phyloP scores from a whole-genome alignment of 805 yeast species.

The Lachancea dasiensis region DNA sequence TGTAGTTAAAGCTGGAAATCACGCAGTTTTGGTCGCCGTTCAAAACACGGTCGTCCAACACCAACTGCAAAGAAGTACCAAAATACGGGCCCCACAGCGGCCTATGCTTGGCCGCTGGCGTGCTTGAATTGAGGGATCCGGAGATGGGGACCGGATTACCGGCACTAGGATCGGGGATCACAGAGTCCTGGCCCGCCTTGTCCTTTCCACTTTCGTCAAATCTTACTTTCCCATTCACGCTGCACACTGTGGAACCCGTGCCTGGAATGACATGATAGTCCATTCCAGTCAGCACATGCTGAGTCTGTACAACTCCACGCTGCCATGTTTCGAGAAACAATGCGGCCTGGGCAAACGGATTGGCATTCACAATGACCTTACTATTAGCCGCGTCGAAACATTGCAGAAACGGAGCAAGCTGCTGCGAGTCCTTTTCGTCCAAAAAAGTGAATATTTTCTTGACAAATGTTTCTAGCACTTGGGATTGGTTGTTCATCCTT shows the following conservation, averaged over 20 bases:
- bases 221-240: slow-evolving; percentile 52
- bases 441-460: slow-evolving; percentile 32
- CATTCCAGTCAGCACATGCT: slow-evolving; percentile 55
- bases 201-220: slow-evolving; percentile 74
- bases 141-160: slow-evolving; percentile 8
- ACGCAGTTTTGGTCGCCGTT: slow-evolving; percentile 31
- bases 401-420: slow-evolving; percentile 25
- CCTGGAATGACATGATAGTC: slow-evolving; percentile 69
- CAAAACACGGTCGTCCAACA: slow-evolving; percentile 45
- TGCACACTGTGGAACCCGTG: slow-evolving; percentile 46
- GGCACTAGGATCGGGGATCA: slow-evolving; percentile 28
- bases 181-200: slow-evolving; percentile 58
- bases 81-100: slow-evolving; percentile 65
- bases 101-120: slow-evolving; percentile 32
- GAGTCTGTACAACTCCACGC: slow-evolving; percentile 37
- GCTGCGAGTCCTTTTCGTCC: slow-evolving; percentile 30
- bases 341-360: slow-evolving; percentile 28
- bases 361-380: slow-evolving; percentile 29
- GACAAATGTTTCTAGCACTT: slow-evolving; percentile 28
- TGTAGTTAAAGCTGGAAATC: slow-evolving; percentile 58
- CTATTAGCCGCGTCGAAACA: slow-evolving; percentile 24
- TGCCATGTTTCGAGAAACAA: slow-evolving; percentile 30
- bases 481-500: slow-evolving; percentile 22
- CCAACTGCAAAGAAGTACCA: slow-evolving; percentile 56
- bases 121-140: slow-evolving; percentile 3